Evolutionary conservation across 768 basidiomycete species (phyloP).

Genomic region (Pluteus cervinus): DNA sequence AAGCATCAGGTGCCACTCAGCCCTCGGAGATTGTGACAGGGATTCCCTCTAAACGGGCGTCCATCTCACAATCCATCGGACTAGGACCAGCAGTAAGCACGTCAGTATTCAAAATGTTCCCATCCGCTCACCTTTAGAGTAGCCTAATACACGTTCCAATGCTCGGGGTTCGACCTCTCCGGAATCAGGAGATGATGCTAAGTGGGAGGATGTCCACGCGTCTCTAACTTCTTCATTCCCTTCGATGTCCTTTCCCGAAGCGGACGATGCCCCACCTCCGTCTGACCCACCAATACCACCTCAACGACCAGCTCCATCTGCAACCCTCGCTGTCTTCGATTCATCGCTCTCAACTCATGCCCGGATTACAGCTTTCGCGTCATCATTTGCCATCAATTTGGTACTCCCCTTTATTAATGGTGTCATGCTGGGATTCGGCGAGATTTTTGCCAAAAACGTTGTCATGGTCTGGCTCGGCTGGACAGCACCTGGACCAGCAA

Average conservation of each 20-base stretch:
- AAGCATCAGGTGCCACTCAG: too few relatives aligned
- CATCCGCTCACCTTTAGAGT: too few relatives aligned
- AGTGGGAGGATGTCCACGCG: constrained; percentile 71
- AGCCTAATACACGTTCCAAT: too few relatives aligned
- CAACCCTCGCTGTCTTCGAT: constrained; percentile 70
- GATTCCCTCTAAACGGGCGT: too few relatives aligned
- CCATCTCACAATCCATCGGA: too few relatives aligned
- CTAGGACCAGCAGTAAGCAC: too few relatives aligned
- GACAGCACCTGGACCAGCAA: constrained; percentile 33
- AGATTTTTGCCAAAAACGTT: constrained; percentile 85
- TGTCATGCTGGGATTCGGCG: constrained; percentile 95
- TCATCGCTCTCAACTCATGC: constrained; percentile 57
- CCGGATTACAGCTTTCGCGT: constrained; percentile 60
- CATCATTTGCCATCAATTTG: constrained; percentile 79
- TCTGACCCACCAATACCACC: constrained; percentile 15
- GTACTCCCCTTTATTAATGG: constrained; percentile 88
- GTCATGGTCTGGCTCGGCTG: constrained; percentile 51
- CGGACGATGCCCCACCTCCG: constrained; percentile 48
- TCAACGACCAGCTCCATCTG: constrained; percentile 32
- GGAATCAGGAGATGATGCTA: constrained; percentile 48
- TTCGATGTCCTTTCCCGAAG: constrained; percentile 73
- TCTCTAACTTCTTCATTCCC: constrained; percentile 64
- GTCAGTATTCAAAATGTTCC: too few relatives aligned
- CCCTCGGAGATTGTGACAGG: too few relatives aligned
- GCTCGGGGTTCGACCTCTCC: too few relatives aligned